A percentile compares a stretch with the other conserved stretches of the same genome.
phyloP scores from a whole-genome alignment of 148 eudicot genomes.

The Cornus controversa region DNA sequence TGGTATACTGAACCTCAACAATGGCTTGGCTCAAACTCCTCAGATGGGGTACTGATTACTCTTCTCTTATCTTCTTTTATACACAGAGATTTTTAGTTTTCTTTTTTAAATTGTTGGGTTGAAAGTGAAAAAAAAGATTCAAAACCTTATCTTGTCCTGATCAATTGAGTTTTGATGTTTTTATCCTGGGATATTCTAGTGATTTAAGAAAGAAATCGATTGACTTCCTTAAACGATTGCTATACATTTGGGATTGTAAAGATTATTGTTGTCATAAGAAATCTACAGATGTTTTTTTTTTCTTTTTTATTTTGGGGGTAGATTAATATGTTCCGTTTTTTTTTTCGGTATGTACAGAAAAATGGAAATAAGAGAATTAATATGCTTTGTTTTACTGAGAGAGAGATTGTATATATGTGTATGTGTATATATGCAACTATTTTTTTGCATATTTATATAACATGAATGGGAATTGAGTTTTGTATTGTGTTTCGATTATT shows the following conservation, averaged over 20 bases:
- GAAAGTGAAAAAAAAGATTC: too few relatives aligned
- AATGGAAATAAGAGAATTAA: too few relatives aligned
- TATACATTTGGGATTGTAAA: neutral
- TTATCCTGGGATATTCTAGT: neutral
- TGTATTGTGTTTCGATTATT: too few relatives aligned
- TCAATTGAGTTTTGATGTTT: neutral
- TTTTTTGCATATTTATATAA: too few relatives aligned
- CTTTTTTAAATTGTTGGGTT: neutral
- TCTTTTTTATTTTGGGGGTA: too few relatives aligned
- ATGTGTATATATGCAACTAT: too few relatives aligned
- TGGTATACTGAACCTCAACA: constrained; percentile 62
- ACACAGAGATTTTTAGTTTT: too few relatives aligned
- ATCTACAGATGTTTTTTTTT: neutral
- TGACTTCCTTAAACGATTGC: neutral
- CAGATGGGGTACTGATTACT: constrained; percentile 75
- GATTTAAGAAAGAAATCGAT: neutral
- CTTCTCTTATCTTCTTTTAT: neutral
- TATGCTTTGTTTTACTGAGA: too few relatives aligned
- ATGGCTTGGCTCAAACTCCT: constrained; percentile 88
- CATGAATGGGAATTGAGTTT: neutral
- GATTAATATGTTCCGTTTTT: too few relatives aligned
- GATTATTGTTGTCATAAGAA: too few relatives aligned
- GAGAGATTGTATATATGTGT: too few relatives aligned
- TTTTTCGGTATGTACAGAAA: too few relatives aligned
- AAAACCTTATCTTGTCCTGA: neutral